Evolutionary conservation across 2,329 filamentous ascomycete species (phyloP).

Genomic region (Chaetomiaceae sp.): DNA sequence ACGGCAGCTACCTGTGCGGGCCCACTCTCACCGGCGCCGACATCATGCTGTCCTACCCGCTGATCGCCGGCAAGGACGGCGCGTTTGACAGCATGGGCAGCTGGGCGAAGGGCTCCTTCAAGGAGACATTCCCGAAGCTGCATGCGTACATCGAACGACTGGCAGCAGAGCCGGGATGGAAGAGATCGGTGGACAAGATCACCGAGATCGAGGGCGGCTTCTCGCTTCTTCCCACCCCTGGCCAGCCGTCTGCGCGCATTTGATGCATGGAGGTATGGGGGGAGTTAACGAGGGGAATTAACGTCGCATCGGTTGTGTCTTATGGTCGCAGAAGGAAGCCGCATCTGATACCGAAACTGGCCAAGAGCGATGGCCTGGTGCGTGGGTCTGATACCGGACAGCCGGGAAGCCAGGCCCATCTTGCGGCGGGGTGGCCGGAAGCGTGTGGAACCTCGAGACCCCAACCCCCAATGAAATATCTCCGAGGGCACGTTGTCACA

Average conservation of each 20-base stretch:
- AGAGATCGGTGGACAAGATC: constrained; percentile 45
- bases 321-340: background rate
- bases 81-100: constrained; percentile 38
- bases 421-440: constrained; percentile 6
- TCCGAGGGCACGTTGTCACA: constrained; percentile 1
- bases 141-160: constrained; percentile 44
- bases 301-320: background rate
- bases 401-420: background rate
- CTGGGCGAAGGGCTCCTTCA: constrained; percentile 31
- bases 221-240: constrained; percentile 27
- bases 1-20: constrained; percentile 46
- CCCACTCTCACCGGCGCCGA: constrained; percentile 47
- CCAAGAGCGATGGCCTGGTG: background rate
- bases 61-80: constrained; percentile 41
- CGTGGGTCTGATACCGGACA: constrained; percentile 10
- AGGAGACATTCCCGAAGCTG: constrained; percentile 38
- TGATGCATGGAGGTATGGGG: background rate
- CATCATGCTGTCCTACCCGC: constrained; percentile 48
- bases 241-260: constrained; percentile 4
- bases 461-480: background rate
- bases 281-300: background rate
- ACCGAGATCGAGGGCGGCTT: constrained; percentile 43
- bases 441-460: background rate
- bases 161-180: constrained; percentile 44
- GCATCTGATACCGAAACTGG: background rate